Evolutionary conservation across 805 yeast species (phyloP).

Genomic region (Candida michaelii): DNA sequence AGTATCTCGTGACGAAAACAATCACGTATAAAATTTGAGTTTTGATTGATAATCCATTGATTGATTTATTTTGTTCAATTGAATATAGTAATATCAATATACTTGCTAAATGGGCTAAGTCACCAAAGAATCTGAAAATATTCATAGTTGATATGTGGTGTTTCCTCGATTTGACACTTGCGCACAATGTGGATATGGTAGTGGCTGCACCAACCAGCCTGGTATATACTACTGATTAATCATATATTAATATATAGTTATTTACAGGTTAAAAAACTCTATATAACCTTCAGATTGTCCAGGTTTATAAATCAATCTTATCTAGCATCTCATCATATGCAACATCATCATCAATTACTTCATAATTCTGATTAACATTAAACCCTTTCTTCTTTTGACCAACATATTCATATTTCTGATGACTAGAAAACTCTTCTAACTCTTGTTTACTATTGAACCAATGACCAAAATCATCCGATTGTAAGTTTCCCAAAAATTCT

Average conservation of each 20-base stretch:
- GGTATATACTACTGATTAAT: too few species aligned
- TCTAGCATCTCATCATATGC: conserved; percentile 14
- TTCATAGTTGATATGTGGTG: conserved; percentile 29
- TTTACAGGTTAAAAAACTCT: too few species aligned
- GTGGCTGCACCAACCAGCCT: background rate
- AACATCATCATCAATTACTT: conserved; percentile 24
- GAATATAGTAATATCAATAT: conserved; percentile 73
- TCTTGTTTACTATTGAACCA: conserved; percentile 17
- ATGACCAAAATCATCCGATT: conserved; percentile 18
- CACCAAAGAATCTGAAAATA: conserved; percentile 55
- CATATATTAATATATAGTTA: too few species aligned
- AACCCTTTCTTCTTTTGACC: conserved; percentile 10
- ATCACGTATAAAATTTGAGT: conserved; percentile 74
- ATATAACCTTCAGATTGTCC: too few species aligned
- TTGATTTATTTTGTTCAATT: conserved; percentile 61
- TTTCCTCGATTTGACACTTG: conserved; percentile 1
- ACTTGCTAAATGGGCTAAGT: conserved; percentile 78
- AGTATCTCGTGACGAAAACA: conserved; percentile 40
- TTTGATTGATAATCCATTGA: conserved; percentile 83
- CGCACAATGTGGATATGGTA: background rate
- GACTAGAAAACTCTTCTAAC: conserved; percentile 15
- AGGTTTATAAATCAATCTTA: conserved; percentile 7
- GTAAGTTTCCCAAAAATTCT: conserved; percentile 17
- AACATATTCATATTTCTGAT: conserved; percentile 7
- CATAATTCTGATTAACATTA: conserved; percentile 9